Conservation (phyloP, 2,329 filamentous ascomycete genomes). For the Myrmaecium sp. region DNA sequence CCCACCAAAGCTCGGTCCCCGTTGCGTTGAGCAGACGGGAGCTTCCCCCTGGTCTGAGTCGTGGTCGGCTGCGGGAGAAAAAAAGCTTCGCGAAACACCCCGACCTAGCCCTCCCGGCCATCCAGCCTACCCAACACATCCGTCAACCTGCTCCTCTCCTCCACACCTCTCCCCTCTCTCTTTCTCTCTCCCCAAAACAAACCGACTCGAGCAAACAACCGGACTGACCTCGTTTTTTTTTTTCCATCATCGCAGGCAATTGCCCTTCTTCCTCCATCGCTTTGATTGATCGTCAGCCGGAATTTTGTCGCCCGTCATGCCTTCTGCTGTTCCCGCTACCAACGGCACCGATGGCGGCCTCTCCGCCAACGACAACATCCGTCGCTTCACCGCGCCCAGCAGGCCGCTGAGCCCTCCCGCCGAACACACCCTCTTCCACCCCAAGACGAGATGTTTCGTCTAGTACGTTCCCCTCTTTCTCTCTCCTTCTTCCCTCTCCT, state of each 20-base stretch:
- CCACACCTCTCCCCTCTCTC: not conserved
- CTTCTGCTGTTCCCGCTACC: conserved; percentile 22
- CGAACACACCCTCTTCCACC: conserved; percentile 86
- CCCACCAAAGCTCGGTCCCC: not conserved
- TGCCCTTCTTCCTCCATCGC: too few species aligned
- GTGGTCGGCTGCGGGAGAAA: too few species aligned
- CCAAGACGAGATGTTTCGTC: conserved; percentile 99
- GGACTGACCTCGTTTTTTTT: too few species aligned
- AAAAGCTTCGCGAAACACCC: too few species aligned
- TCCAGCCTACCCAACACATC: not conserved
- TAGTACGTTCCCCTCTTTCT: conserved; percentile 50
- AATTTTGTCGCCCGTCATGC: conserved; percentile 22
- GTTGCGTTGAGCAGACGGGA: too few species aligned
- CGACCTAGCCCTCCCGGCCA: not conserved
- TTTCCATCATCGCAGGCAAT: too few species aligned
- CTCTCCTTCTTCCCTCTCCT: not conserved
- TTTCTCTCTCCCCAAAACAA: conserved; percentile 2
- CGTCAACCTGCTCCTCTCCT: not conserved
- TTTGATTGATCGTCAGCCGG: too few species aligned
- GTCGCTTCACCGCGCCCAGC: conserved; percentile 85
- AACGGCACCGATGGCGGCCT: conserved; percentile 18
- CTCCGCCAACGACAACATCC: conserved; percentile 97
- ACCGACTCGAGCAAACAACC: too few species aligned
- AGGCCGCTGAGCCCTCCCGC: conserved; percentile 78
- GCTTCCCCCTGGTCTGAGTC: too few species aligned